A percentile compares a stretch with the other conserved stretches of the same genome.
Evolutionary conservation across 1,284 basidiomycete species (phyloP).

Genomic region (Cutaneotrichosporon cavernicola): DNA sequence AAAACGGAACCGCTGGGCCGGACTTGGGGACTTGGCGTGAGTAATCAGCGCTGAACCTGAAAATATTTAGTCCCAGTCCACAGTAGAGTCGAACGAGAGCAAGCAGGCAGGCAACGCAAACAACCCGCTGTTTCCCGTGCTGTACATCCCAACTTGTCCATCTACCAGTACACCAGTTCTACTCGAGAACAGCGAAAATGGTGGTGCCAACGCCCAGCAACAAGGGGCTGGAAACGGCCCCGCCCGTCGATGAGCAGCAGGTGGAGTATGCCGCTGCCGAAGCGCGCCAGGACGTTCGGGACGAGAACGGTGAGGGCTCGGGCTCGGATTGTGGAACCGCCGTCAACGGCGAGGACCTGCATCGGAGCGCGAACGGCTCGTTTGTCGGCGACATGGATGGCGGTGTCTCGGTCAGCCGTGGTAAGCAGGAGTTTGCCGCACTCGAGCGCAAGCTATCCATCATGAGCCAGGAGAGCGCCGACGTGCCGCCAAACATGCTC

Average conservation of each 20-base stretch:
- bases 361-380: constrained; percentile 26
- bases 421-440: constrained; percentile 46
- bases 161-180: neutral
- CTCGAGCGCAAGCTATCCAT: constrained; percentile 46
- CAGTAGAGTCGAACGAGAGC: too few species aligned
- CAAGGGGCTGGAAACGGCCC: neutral
- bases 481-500: constrained; percentile 24
- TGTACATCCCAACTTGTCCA: neutral
- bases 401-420: constrained; percentile 40
- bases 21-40: too few species aligned
- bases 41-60: too few species aligned
- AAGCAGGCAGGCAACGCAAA: too few species aligned
- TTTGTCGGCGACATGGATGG: constrained; percentile 40
- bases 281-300: constrained; percentile 2
- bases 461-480: constrained; percentile 40
- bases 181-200: neutral
- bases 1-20: too few species aligned
- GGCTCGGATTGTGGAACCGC: neutral
- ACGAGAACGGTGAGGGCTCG: constrained; percentile 2
- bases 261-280: constrained; percentile 1
- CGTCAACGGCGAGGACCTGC: neutral
- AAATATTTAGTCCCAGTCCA: too few species aligned
- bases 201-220: neutral
- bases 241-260: neutral
- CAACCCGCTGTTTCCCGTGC: too few species aligned